These are phyloP conservation scores for Nakazawaea anatomiae DNA, from an alignment of 805 yeast species.

Conservation along the genomic window DNA sequence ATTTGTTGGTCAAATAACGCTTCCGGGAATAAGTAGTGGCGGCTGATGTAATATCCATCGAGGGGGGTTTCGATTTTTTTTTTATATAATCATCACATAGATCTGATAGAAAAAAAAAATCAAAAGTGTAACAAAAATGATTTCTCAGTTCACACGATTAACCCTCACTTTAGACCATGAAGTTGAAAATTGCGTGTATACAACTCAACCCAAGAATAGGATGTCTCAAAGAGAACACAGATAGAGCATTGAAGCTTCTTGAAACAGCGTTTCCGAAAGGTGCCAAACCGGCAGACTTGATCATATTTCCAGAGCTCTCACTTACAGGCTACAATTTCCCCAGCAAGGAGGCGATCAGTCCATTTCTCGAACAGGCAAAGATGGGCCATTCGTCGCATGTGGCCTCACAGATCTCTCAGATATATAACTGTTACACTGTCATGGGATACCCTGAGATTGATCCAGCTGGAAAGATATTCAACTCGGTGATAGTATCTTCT, in stretches of 20 bases:
- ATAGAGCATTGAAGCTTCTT: constrained; percentile 38
- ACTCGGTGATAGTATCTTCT: constrained; percentile 63
- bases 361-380: constrained; percentile 45
- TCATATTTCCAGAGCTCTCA: constrained; percentile 80
- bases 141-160: constrained; percentile 13
- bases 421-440: constrained; percentile 57
- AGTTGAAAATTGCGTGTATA: constrained; percentile 53
- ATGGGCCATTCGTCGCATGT: constrained; percentile 47
- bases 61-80: too few relatives aligned
- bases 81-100: too few relatives aligned
- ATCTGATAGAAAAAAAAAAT: neutral
- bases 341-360: constrained; percentile 39
- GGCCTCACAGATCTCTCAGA: constrained; percentile 48
- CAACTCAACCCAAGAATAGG: constrained; percentile 68
- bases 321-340: constrained; percentile 77
- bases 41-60: too few relatives aligned
- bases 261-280: constrained; percentile 21
- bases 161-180: constrained; percentile 24
- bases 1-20: too few relatives aligned
- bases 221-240: constrained; percentile 45
- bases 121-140: neutral
- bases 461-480: constrained; percentile 37
- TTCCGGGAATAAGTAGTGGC: too few relatives aligned
- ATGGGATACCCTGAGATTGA: constrained; percentile 74
- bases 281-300: constrained; percentile 44